Evolutionary conservation across 1,139 yeast species (phyloP), one percentile per base, ranked within the genome.

Genomic region (Geotrichum cucujoidarum): DNA sequence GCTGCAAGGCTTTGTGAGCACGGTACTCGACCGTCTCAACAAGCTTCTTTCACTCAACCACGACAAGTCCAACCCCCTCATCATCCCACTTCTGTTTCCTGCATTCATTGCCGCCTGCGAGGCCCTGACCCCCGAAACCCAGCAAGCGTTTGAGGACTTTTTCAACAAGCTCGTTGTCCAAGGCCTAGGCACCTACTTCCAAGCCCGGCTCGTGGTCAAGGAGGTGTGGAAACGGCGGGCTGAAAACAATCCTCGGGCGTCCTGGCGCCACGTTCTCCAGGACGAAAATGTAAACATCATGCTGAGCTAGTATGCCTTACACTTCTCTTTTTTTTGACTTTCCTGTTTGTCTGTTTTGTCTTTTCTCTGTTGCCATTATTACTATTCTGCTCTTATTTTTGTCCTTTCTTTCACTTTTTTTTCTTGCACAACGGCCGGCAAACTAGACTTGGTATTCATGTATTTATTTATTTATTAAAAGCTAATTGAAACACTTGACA

Each of bases 181-280:
- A 44, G 84, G 85, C 6, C 73, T 87, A 55, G 95, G 95, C 0
- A 81, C 92, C 42, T 87, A 87, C 61, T 83, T 89, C 84, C 89
- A 89, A 6, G 90, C 94, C 0, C 69, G 92, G 53, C 88, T 82
- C 60, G 84, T 87, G 43, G 83, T 88, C 83, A 71, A 81, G 53
- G 95, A 87, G 61, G 94, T 87, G 2, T 87, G 95, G 95, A 67
- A 89, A 51, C 71, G 95, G 40, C 78, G 86, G 95, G 95, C 80
- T 81, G 52, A 79, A 85, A 48, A 90, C 86, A 25, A 77, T 84
- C 43, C 75, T 75, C 43, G 95, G 87, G 55, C 85, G 94, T 94
- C 89, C 83, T 59, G 83, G 87, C 77, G 84, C 83, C 58, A 74
- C 87, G 52, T 84, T 86, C 30, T 43, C 21, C 45, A 43, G 22